phyloP scores from a whole-genome alignment of 2,329 filamentous ascomycete genomes.

The Penicillium sumatraense region DNA sequence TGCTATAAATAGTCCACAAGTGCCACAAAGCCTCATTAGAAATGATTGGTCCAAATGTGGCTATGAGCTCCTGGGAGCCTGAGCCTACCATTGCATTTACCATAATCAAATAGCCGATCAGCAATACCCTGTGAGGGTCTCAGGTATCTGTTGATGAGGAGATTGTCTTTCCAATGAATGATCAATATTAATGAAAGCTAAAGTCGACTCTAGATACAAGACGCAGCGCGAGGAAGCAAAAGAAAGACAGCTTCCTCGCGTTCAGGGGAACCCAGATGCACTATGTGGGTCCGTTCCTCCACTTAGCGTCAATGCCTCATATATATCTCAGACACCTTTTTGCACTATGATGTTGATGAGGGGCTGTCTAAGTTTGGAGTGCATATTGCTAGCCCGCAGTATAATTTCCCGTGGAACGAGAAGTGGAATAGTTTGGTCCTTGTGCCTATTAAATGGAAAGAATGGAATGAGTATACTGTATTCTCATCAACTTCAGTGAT shows the following conservation, averaged over 20 bases:
- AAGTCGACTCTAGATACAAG: not conserved
- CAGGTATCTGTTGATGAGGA: not conserved
- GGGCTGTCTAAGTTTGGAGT: conserved; percentile 69
- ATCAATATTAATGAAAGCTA: not conserved
- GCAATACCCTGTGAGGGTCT: not conserved
- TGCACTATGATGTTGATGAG: conserved; percentile 70
- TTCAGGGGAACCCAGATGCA: not conserved
- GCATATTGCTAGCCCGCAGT: conserved; percentile 68
- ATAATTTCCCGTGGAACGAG: conserved; percentile 68
- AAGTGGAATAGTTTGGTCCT: conserved; percentile 76
- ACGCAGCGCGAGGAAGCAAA: not conserved
- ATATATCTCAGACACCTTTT: conserved; percentile 48
- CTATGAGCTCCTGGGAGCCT: not conserved
- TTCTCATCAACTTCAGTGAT: conserved; percentile 69
- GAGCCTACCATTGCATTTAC: not conserved
- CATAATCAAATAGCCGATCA: not conserved
- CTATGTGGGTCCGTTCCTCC: not conserved
- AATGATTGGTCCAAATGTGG: not conserved
- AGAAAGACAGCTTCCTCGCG: not conserved
- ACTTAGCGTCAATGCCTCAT: not conserved
- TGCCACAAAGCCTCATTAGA: not conserved
- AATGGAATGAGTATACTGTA: conserved; percentile 67
- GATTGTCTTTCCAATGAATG: not conserved
- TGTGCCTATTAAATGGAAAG: conserved; percentile 53
- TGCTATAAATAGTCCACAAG: not conserved